Evolutionary conservation across 306 rosid genomes (phyloP), one percentile per base, ranked within the genome.

Genomic region (Cucurbita moschata): DNA sequence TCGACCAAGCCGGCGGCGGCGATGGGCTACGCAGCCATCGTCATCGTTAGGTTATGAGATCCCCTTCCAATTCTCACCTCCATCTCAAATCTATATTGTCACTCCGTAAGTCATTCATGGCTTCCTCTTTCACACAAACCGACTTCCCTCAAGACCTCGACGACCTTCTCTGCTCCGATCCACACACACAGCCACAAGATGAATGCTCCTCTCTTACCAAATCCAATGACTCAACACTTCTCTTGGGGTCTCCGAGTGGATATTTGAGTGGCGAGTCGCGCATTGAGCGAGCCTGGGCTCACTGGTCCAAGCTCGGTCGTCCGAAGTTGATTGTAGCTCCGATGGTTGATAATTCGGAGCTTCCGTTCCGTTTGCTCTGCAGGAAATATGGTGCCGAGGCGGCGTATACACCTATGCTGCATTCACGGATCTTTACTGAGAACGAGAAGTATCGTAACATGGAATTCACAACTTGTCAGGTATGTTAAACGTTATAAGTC

Each of bases 301-400:
- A 95, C 69, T 95, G 96, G 99, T n/a, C 82, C 49, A 87, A 85
- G 64, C 77, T 95, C 70, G 97, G 96, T 3, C 86, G 87, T 54
- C 99, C 99, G 71, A 95, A 81, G 76, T 56, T 85, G 71, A 78
- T 95, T 10, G 99, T 95, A 1, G 97, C 99, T 61, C 99, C 97
- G 3, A 95, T 95, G 96, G 97, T 95, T 3, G 99, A 95, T 78
- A 95, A 95, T 74, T 95, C 99, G 16, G 99, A 95, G 81, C 82
- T 95, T 2, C 97, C 97, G 0, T 95, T 88, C 65, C 89, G 99
- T 49, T 44, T 95, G 96, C 87, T 95, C 60, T 95, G 97, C 77
- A 88, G 91, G 53, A 95, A 91, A 83, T 95, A 88, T 67, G 99
- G 96, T 21, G 97, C 97, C 37, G 80, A 75, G 38, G 84, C 87